Base-by-base conservation (phyloP, 2,329 filamentous ascomycete species). In the Phaeosphaeria sp. region DNA sequence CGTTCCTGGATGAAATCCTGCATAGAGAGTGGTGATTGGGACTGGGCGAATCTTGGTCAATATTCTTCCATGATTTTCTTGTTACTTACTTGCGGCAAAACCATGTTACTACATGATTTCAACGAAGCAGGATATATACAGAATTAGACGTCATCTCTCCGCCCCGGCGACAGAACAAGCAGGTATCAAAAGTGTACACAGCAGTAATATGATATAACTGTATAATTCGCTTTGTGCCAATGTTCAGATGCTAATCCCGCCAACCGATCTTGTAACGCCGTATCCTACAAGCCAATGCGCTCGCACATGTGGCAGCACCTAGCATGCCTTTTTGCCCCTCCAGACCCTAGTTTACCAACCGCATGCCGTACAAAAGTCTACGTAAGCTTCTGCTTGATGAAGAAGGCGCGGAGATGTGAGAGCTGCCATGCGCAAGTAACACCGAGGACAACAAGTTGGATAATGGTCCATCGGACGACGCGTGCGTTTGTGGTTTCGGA, bases 301-400 rank as follows among this genome's bases (percentile, higher is more conserved):
- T 46, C 48, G 54, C 59, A 48, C 53, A 51, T 44, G 47, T 39
- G 43, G 17, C 43, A 25, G 21, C 44, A 33, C 6, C 30, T 52
- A 52, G 36, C 57, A 58, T 56, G 52, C 53, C 43, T 59, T 58
- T 57, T 61, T 18, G n/a, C 54, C 54, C 27, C 46, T 52, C 43
- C 55, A 54, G n/a, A 62, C 53, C 56, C 58, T 55, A 44, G 20
- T 33, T 21, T n/a, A 17, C 30, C 42, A 23, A 36, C 33, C 33
- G 25, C 58, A 44, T 46, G 36, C 43, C 47, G 15, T 41, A 30
- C 44, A 52, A 47, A 48, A 39, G 44, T 50, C 80, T 87, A 99
- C 59, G 95, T 98, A 77, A 99, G 88, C 86, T 99, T 99, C 84
- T 98, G 94, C 86, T 99, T 99, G 84, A 99, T 99, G 83, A 99